These are phyloP conservation scores for Ceratocystis albifundus DNA, from an alignment of 2,329 filamentous ascomycete species.

Conservation along the genomic window DNA sequence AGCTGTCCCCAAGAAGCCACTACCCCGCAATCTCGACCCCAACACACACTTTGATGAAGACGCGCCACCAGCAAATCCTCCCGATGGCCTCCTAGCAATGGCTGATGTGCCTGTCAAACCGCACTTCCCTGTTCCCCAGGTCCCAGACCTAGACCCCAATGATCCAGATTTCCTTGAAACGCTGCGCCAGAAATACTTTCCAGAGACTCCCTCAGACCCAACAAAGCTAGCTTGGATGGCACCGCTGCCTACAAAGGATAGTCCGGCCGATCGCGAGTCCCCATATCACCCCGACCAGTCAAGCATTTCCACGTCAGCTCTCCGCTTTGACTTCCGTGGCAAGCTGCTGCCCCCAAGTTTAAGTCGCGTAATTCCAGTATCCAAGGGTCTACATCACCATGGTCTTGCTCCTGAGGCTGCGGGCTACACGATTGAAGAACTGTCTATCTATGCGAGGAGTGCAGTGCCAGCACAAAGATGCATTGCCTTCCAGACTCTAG, in stretches of 20 bases:
- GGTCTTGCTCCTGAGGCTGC: slow-evolving; percentile 84
- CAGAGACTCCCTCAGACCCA: slow-evolving; percentile 71
- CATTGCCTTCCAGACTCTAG: slow-evolving; percentile 82
- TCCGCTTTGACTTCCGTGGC: slow-evolving; percentile 84
- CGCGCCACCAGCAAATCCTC: slow-evolving; percentile 33
- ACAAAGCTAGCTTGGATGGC: slow-evolving; percentile 84
- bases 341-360: slow-evolving; percentile 64
- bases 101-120: slow-evolving; percentile 34
- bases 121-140: slow-evolving; percentile 50
- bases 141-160: slow-evolving; percentile 67
- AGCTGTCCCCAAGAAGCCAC: neutral
- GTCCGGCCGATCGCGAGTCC: slow-evolving; percentile 54
- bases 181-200: slow-evolving; percentile 89
- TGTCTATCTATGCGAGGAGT: slow-evolving; percentile 69
- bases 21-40: slow-evolving; percentile 24
- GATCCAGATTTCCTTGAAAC: slow-evolving; percentile 73
- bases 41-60: slow-evolving; percentile 33
- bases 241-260: slow-evolving; percentile 53
- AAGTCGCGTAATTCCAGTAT: slow-evolving; percentile 61
- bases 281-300: slow-evolving; percentile 71
- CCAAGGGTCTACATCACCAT: slow-evolving; percentile 82
- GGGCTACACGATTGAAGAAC: slow-evolving; percentile 82
- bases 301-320: slow-evolving; percentile 58
- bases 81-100: slow-evolving; percentile 36
- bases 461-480: slow-evolving; percentile 78